Percentiles rank a stretch among this genome's conserved stretches.
Evolutionary conservation across 2,329 filamentous ascomycete genomes (phyloP).

Genomic region (Penicillium sp.): DNA sequence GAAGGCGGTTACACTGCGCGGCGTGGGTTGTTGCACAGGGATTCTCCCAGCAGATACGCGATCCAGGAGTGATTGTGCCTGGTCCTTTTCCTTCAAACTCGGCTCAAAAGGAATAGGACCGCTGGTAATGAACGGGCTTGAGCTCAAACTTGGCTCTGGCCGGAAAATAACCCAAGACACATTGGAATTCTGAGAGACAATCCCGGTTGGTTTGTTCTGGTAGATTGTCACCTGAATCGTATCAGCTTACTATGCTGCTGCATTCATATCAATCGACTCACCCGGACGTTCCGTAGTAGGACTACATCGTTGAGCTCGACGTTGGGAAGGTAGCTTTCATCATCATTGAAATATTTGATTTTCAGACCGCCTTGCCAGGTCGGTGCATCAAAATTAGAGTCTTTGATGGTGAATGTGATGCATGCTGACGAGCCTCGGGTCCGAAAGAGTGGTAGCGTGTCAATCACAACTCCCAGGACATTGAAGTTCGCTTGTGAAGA

Average conservation of each 20-base stretch:
- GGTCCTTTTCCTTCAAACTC: slow-evolving; percentile 28
- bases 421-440: slow-evolving; percentile 60
- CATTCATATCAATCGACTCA: slow-evolving; percentile 28
- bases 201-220: slow-evolving; percentile 22
- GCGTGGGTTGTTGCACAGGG: not conserved
- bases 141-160: slow-evolving; percentile 20
- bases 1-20: slow-evolving; percentile 3
- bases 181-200: slow-evolving; percentile 26
- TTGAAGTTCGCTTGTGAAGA: slow-evolving; percentile 44
- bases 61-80: slow-evolving; percentile 31
- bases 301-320: slow-evolving; percentile 61
- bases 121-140: slow-evolving; percentile 21
- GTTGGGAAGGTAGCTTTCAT: slow-evolving; percentile 44
- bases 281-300: slow-evolving; percentile 58
- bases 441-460: slow-evolving; percentile 54
- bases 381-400: slow-evolving; percentile 49
- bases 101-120: slow-evolving; percentile 30
- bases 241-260: not conserved
- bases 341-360: slow-evolving; percentile 61
- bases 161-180: slow-evolving; percentile 39
- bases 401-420: slow-evolving; percentile 59
- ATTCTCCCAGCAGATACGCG: not conserved
- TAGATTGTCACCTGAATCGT: slow-evolving; percentile 20
- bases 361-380: slow-evolving; percentile 41
- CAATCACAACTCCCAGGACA: slow-evolving; percentile 69